phyloP scores from a whole-genome alignment of 805 yeast species.

The Jamesozyma lodderae region DNA sequence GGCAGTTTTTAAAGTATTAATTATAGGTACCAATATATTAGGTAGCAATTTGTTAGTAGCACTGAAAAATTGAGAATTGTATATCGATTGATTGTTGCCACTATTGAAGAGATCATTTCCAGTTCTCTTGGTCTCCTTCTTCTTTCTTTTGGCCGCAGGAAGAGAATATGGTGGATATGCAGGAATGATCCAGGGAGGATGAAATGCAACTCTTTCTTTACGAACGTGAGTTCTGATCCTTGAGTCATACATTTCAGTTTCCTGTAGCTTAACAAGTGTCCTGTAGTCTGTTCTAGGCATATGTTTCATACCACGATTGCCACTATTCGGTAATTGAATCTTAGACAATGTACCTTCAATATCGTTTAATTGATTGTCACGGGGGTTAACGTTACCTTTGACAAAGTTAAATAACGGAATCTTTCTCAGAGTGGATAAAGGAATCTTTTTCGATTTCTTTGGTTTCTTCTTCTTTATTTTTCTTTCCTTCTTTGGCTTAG shows the following conservation, averaged over 20 bases:
- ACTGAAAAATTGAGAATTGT: slow-evolving; percentile 8
- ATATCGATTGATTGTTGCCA: slow-evolving; percentile 2
- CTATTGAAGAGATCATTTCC: background rate
- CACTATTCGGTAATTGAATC: slow-evolving; percentile 5
- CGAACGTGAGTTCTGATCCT: slow-evolving; percentile 20
- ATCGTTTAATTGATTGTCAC: slow-evolving; percentile 11
- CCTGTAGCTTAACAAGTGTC: too few relatives aligned
- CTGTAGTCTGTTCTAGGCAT: too few relatives aligned
- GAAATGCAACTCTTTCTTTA: slow-evolving; percentile 25
- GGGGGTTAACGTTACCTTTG: slow-evolving; percentile 7
- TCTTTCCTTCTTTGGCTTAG: slow-evolving; percentile 10
- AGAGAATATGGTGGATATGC: slow-evolving; percentile 24
- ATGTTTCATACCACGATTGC: too few relatives aligned
- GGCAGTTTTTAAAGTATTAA: slow-evolving; percentile 28
- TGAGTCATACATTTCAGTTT: slow-evolving; percentile 6
- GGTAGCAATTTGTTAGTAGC: slow-evolving; percentile 19
- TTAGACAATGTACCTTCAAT: slow-evolving; percentile 17
- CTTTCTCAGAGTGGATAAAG: slow-evolving; percentile 19
- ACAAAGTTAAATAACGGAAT: slow-evolving; percentile 23
- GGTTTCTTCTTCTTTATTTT: slow-evolving; percentile 17
- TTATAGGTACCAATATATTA: slow-evolving; percentile 23
- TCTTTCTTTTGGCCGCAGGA: slow-evolving; percentile 25
- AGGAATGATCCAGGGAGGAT: slow-evolving; percentile 31
- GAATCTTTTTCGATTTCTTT: slow-evolving; percentile 17
- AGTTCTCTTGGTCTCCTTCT: slow-evolving; percentile 5